Base-by-base conservation (phyloP, 202 grass and related monocot genomes). In the Eragrostis tef region DNA sequence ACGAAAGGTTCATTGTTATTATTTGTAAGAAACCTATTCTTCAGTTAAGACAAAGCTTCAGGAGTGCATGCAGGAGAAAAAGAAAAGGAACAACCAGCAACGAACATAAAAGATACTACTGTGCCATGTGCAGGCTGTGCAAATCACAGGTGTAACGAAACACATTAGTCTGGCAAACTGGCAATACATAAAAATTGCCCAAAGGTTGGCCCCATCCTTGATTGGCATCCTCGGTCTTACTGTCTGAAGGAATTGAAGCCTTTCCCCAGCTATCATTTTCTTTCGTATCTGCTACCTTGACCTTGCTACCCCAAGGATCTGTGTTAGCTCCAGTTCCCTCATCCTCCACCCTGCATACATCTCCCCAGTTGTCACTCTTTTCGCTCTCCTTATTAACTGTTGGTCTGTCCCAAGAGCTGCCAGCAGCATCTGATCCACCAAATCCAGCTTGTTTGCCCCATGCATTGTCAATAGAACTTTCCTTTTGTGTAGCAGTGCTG, bases 301-400 rank as follows among this genome's bases (percentile, higher is more conserved):
- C 79, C 58, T 97, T 94, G 79, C 82, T 83, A 17, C 86, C 90
- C 94, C 90, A 94, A 84, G 88, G 81, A 87, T 87, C 84, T 11
- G 50, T 45, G 64, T 91, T 79, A 67, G 51, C 79, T 76, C 75
- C 78, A 81, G 62, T 78, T 68, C 49, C 72, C 67, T 64, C 74
- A 70, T 88, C 67, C 9, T 1, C 34, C 60, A 1, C 67, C 52
- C 67, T 87, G 68, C 74, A 85, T 67, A 65, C 75, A 19, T 87
- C 48, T 15, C 80, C 80, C 84, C 87, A 84, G 42, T 86, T 86
- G 44, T 80, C 72, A 85, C 36, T 87, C 73, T 84, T 86, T 85
- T 54, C 75, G 77, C 67, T 80, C 43, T 84, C 83, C 49, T 84
- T 86, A 71, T 77, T 77, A 65, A 45, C 69, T 58, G 67, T 16